Percentiles rank a stretch among this genome's conserved stretches.
Evolutionary conservation across 768 basidiomycete species (phyloP).

Genomic region (Trametes maxima): DNA sequence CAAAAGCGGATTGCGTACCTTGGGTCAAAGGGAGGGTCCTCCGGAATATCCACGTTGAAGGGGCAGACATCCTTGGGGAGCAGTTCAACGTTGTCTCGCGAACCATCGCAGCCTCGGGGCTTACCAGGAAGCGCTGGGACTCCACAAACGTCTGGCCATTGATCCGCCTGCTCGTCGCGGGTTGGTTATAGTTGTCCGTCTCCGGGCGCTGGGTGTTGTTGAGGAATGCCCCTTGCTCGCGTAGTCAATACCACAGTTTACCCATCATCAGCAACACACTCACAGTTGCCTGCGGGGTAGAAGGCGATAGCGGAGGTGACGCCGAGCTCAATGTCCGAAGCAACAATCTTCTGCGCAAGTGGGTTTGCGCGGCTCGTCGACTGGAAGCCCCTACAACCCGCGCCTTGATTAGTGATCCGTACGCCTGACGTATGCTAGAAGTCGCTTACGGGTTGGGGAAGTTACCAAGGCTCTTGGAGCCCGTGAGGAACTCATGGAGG

Average conservation of each 20-base stretch:
- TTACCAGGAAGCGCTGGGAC: conserved; percentile 39
- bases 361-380: conserved; percentile 55
- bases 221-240: conserved; percentile 32
- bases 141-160: conserved; percentile 35
- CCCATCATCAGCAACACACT: neutral
- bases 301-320: conserved; percentile 39
- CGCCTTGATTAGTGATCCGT: neutral
- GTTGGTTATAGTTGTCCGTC: conserved; percentile 35
- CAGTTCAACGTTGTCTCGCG: neutral
- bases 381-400: conserved; percentile 51
- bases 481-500: conserved; percentile 58
- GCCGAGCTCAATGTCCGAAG: conserved; percentile 50
- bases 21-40: conserved; percentile 48
- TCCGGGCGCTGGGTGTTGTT: conserved; percentile 33
- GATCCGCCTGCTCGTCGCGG: conserved; percentile 29
- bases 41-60: conserved; percentile 40
- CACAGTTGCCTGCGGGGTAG: conserved; percentile 59
- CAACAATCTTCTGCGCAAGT: conserved; percentile 61
- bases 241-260: neutral
- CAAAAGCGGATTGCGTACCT: conserved; percentile 32
- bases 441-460: conserved; percentile 52
- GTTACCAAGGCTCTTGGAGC: conserved; percentile 35
- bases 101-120: conserved; percentile 33
- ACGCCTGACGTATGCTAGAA: neutral
- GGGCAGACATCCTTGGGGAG: conserved; percentile 39